A percentile compares a stretch with the other conserved stretches of the same genome.
Conservation (phyloP, 352 stramenopile genomes). For the Sclerospora graminicola region DNA sequence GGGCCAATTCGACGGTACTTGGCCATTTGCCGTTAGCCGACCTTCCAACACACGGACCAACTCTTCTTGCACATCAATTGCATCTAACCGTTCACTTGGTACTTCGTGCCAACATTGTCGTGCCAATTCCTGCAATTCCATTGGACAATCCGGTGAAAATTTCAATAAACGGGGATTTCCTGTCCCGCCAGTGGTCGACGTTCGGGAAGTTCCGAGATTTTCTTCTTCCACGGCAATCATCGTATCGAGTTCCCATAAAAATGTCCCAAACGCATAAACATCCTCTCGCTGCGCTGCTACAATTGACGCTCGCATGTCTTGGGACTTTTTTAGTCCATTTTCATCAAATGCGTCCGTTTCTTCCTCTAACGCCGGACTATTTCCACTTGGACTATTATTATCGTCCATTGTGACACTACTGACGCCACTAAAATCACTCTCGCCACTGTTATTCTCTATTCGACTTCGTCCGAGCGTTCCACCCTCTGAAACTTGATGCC, state of each 20-base stretch:
- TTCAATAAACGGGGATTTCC: slow-evolving; percentile 45
- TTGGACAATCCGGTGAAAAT: slow-evolving; percentile 51
- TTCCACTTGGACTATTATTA: slow-evolving; percentile 17
- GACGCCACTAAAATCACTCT: slow-evolving; percentile 19
- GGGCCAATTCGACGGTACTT: slow-evolving; percentile 41
- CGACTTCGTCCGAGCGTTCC: slow-evolving; percentile 8
- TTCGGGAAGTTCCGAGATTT: slow-evolving; percentile 25
- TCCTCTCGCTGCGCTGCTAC: slow-evolving; percentile 29
- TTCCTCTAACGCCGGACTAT: slow-evolving; percentile 16
- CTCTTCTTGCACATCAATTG: slow-evolving; percentile 68
- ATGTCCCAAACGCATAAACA: slow-evolving; percentile 60
- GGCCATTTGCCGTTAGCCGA: slow-evolving; percentile 37
- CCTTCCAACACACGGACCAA: slow-evolving; percentile 57
- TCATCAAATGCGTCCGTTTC: slow-evolving; percentile 17
- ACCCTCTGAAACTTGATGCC: too few species aligned
- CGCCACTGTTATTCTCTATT: slow-evolving; percentile 20
- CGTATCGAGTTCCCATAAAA: slow-evolving; percentile 70
- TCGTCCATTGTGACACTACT: slow-evolving; percentile 23
- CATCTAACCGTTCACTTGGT: slow-evolving; percentile 31
- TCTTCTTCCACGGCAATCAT: slow-evolving; percentile 51
- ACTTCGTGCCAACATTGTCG: slow-evolving; percentile 55
- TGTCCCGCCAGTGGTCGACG: slow-evolving; percentile 3
- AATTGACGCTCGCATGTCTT: slow-evolving; percentile 8
- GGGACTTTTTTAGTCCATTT: slow-evolving; percentile 18
- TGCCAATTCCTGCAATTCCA: slow-evolving; percentile 40